A percentile compares a stretch with the other conserved stretches of the same genome.
Conservation (phyloP, 352 stramenopile species). For the Phytophthora crassamura region DNA sequence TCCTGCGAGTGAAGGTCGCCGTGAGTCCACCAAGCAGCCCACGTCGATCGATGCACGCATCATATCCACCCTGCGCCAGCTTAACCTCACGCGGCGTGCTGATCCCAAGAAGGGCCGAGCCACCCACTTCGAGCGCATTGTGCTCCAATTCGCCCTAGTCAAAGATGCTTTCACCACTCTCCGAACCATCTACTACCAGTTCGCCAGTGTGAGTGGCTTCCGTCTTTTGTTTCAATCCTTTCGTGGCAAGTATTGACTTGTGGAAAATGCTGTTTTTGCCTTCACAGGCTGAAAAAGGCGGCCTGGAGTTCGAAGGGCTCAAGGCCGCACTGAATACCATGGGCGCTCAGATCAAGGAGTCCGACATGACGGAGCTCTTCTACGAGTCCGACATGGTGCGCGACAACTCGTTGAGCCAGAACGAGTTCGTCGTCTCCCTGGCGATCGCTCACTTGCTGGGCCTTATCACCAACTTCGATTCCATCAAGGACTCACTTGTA, state of each 20-base stretch:
- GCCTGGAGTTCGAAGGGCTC: constrained; percentile 72
- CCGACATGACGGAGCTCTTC: constrained; percentile 81
- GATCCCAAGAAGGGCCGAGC: constrained; percentile 53
- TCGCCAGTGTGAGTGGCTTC: constrained; percentile 48
- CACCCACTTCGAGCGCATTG: constrained; percentile 81
- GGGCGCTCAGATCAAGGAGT: constrained; percentile 71
- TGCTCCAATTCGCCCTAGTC: constrained; percentile 74
- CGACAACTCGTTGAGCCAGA: constrained; percentile 85
- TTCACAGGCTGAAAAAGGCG: constrained; percentile 53
- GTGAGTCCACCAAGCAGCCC: constrained; percentile 42
- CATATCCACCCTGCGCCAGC: constrained; percentile 62
- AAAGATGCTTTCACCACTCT: constrained; percentile 70
- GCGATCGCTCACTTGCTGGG: constrained; percentile 86
- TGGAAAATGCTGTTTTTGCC: background rate
- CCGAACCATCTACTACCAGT: constrained; percentile 71
- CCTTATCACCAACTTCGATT: constrained; percentile 79
- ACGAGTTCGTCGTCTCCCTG: constrained; percentile 88
- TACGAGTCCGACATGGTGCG: constrained; percentile 91
- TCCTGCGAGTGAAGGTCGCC: constrained; percentile 26
- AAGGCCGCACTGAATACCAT: constrained; percentile 63
- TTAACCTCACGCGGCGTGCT: constrained; percentile 63
- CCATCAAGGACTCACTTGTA: constrained; percentile 41
- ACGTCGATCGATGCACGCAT: constrained; percentile 77
- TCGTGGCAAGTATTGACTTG: constrained; percentile 1
- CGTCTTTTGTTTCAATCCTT: constrained; percentile 4